Conservation (phyloP, 2,329 filamentous ascomycete genomes). For the Fusarium succisae region DNA sequence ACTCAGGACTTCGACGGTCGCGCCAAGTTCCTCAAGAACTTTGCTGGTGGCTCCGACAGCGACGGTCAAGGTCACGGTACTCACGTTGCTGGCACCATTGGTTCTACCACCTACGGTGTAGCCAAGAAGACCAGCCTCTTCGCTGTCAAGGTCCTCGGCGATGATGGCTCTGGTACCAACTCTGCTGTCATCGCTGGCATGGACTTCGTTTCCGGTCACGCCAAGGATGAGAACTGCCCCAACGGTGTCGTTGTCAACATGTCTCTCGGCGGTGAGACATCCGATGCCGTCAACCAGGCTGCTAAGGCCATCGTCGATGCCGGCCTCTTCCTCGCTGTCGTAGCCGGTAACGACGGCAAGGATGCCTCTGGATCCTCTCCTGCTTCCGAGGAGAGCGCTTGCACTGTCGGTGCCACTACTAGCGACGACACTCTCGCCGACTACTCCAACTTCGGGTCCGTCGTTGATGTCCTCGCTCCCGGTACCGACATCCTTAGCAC, state of each 20-base stretch:
- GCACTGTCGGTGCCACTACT: conserved; percentile 63
- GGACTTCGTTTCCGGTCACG: conserved; percentile 54
- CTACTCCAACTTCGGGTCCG: conserved; percentile 63
- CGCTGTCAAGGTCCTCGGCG: conserved; percentile 58
- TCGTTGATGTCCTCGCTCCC: conserved; percentile 63
- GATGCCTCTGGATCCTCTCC: conserved; percentile 58
- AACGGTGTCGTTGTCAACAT: conserved; percentile 63
- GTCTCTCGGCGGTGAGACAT: conserved; percentile 62
- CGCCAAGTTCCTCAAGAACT: conserved; percentile 46
- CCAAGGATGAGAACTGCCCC: conserved; percentile 50
- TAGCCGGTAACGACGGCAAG: conserved; percentile 61
- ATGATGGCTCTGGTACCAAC: conserved; percentile 44
- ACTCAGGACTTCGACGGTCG: conserved; percentile 48
- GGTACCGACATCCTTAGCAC: conserved; percentile 58
- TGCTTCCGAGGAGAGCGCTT: conserved; percentile 57
- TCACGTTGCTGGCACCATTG: conserved; percentile 49
- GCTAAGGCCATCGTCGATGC: conserved; percentile 56
- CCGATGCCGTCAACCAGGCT: conserved; percentile 60
- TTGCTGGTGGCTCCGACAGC: conserved; percentile 31
- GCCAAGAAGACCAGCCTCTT: conserved; percentile 56
- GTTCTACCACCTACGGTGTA: conserved; percentile 49
- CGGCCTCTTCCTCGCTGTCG: conserved; percentile 64
- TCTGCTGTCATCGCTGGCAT: conserved; percentile 58
- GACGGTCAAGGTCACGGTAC: conserved; percentile 56
- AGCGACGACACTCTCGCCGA: conserved; percentile 51